These are phyloP conservation scores for Bimuria novae-zelandiae DNA, from an alignment of 2,329 filamentous ascomycete species.

Conservation along the genomic window DNA sequence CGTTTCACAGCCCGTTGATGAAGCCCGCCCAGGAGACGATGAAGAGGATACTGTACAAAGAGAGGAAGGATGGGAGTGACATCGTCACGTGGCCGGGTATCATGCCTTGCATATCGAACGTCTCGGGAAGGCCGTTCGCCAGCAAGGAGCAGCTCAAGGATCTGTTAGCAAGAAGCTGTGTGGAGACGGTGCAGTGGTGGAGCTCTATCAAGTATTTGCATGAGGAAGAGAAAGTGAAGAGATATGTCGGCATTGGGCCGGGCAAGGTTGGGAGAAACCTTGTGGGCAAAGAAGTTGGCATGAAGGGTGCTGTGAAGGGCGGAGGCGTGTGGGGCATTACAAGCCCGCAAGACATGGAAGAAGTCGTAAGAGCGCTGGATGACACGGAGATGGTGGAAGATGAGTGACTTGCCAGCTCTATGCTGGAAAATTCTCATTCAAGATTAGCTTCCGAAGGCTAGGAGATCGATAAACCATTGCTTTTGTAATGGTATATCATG, in stretches of 20 bases:
- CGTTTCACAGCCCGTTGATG: conserved; percentile 94
- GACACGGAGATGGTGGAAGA: conserved; percentile 50
- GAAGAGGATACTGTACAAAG: conserved; percentile 65
- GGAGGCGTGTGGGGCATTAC: conserved; percentile 93
- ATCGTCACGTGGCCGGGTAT: conserved; percentile 75
- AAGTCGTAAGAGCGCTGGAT: conserved; percentile 52
- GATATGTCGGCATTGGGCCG: conserved; percentile 91
- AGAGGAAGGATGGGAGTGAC: conserved; percentile 63
- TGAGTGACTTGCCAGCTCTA: conserved; percentile 26
- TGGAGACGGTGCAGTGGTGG: conserved; percentile 96
- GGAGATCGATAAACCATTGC: background rate
- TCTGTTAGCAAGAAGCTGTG: conserved; percentile 76
- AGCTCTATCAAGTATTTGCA: conserved; percentile 89
- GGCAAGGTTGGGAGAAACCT: conserved; percentile 93
- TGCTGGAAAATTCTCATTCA: background rate
- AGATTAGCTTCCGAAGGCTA: background rate
- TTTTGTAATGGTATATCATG: background rate
- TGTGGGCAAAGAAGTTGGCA: conserved; percentile 93
- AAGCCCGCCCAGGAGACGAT: conserved; percentile 78
- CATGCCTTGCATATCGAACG: conserved; percentile 83
- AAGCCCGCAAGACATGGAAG: conserved; percentile 62
- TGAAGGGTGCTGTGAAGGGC: conserved; percentile 80
- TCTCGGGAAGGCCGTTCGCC: conserved; percentile 77
- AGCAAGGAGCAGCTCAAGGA: conserved; percentile 77
- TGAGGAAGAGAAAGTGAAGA: conserved; percentile 75